Evolutionary conservation across 2,329 filamentous ascomycete genomes (phyloP), one percentile per base, ranked within the genome.

Genomic region (Ilyonectria destructans): DNA sequence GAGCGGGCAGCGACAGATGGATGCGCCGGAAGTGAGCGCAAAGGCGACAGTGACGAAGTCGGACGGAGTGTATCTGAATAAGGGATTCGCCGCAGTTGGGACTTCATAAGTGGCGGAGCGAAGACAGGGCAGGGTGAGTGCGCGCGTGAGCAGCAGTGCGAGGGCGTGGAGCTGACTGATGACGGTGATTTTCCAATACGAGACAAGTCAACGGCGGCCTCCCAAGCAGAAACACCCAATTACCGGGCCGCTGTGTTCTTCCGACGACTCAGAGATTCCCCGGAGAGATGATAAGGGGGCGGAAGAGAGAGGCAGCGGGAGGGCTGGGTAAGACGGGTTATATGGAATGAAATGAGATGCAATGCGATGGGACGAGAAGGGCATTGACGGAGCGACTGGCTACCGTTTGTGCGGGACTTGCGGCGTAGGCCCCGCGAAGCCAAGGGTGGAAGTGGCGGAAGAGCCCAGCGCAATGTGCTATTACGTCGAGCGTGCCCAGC

Each of bases 161-260:
- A 63, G 62, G 56, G 29, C 51, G 64, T 43, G 29, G 67, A 70
- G 58, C 46, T 43, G 55, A 72, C 69, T 26, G 58, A 71, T 71
- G 72, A 65, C 67, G 65, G 71, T 62, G 60, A 66, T 75, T 75
- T 69, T 56, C 65, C 61, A 52, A 67, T 70, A 74, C 73, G 71
- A 71, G 65, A 69, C 68, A 66, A 46, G 45, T 54, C 51, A 23
- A 54, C 21, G 49, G 49, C 49, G 58, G 64, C 67, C 59, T 65
- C 70, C 71, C 62, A 23, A 19, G 21, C 31, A 12, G 19, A 19
- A 37, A 31, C n/a, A 35, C 31, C 51, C 51, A 54, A 54, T 54
- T 54, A 35, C 51, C 51, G 51, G 29, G n/a, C 51, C 19, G 51
- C 9, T 33, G 26, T 19, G 49, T 52, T 17, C 46, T 58, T 66